Evolutionary conservation across 169 alveolate genomes (phyloP).

Genomic region (Plasmodium vivax): DNA sequence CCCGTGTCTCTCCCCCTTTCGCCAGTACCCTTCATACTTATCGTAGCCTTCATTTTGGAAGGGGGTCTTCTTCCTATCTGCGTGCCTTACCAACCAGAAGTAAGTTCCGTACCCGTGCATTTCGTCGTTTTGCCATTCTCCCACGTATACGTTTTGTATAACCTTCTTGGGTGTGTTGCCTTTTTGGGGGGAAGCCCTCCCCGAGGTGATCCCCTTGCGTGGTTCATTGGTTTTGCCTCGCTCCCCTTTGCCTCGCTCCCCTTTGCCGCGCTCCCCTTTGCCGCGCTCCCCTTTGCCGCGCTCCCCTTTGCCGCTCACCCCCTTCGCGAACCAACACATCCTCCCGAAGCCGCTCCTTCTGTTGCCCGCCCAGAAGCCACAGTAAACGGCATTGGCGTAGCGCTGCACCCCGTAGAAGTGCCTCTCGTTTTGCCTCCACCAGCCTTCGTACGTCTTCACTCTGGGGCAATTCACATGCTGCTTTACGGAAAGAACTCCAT

Average conservation of each 20-base stretch:
- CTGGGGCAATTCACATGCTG: background rate
- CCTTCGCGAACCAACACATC: slow-evolving; percentile 10
- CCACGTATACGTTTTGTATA: background rate
- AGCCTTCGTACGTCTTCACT: slow-evolving; percentile 25
- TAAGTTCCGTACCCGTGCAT: slow-evolving; percentile 31
- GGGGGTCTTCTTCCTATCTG: background rate
- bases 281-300: no score
- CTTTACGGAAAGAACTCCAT: slow-evolving; percentile 11
- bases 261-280: background rate
- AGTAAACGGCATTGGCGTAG: slow-evolving; percentile 12
- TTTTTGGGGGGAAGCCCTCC: background rate
- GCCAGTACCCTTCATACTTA: slow-evolving; percentile 52
- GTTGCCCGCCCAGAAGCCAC: slow-evolving; percentile 42
- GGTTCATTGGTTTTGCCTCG: background rate
- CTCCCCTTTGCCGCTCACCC: no score
- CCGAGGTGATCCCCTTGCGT: background rate
- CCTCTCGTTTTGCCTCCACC: slow-evolving; percentile 22
- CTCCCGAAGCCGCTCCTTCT: slow-evolving; percentile 40
- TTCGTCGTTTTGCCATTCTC: slow-evolving; percentile 48
- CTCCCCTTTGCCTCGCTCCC: background rate
- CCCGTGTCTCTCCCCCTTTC: slow-evolving; percentile 39
- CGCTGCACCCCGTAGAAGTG: slow-evolving; percentile 52
- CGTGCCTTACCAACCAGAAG: slow-evolving; percentile 1
- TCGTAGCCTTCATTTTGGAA: slow-evolving; percentile 13
- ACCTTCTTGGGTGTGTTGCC: background rate